Conservation (phyloP, 441 rosid genomes). For the Pelargonium citronellum region DNA sequence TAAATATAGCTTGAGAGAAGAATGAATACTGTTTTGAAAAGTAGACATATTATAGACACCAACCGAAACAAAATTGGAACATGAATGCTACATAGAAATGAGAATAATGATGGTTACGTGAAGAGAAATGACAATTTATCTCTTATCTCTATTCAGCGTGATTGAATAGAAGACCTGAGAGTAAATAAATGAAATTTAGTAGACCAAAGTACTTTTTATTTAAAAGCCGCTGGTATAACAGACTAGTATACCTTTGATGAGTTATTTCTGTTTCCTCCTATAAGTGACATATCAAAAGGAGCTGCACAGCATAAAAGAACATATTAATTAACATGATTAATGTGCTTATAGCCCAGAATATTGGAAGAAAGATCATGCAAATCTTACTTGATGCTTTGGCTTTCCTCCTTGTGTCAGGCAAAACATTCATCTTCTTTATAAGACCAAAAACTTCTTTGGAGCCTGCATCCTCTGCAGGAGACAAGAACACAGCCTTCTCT, state of each 20-base stretch:
- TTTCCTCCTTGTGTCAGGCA: conserved; percentile 53
- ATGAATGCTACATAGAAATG: too few species aligned
- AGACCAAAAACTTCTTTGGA: conserved; percentile 57
- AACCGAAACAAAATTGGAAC: too few species aligned
- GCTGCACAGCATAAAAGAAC: conserved; percentile 38
- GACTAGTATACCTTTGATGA: conserved; percentile 55
- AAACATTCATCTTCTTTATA: conserved; percentile 61
- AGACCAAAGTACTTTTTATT: not conserved
- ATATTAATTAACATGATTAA: not conserved
- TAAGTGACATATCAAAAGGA: conserved; percentile 38
- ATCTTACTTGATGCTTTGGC: conserved; percentile 61
- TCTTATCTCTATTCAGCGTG: too few species aligned
- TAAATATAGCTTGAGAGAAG: too few species aligned
- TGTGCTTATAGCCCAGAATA: not conserved
- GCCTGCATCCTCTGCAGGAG: conserved; percentile 52
- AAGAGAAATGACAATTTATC: too few species aligned
- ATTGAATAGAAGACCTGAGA: not conserved
- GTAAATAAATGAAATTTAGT: not conserved
- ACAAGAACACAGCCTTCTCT: conserved; percentile 36
- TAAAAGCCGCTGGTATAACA: not conserved
- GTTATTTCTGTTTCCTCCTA: conserved; percentile 36
- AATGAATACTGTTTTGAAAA: too few species aligned
- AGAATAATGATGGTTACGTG: too few species aligned
- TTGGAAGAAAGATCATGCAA: conserved; percentile 16
- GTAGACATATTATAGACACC: too few species aligned